A percentile compares a stretch with the other conserved stretches of the same genome.
Conservation (phyloP, 768 basidiomycete species). For the Phylloporus scabripes region DNA sequence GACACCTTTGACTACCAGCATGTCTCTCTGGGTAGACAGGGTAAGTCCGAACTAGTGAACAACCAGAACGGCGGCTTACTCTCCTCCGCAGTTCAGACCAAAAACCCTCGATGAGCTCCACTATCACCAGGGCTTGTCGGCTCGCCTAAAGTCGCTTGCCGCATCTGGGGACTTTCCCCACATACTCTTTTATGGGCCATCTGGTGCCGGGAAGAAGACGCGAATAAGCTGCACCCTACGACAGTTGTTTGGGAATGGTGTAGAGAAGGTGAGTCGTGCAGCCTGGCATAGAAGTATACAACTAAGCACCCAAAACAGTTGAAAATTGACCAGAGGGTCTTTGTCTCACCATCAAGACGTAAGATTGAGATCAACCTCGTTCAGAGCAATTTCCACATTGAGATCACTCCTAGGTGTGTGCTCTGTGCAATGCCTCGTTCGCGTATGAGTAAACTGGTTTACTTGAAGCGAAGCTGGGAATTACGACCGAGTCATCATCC, state of each 20-base stretch:
- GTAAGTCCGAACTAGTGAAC: conserved; percentile 1
- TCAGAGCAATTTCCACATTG: conserved; percentile 96
- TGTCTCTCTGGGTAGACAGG: conserved; percentile 70
- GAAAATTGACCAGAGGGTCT: conserved; percentile 96
- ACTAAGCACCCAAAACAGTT: conserved; percentile 47
- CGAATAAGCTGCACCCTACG: conserved; percentile 84
- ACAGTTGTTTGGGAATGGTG: conserved; percentile 86
- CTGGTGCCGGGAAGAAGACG: conserved; percentile 97
- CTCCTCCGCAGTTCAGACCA: conserved; percentile 68
- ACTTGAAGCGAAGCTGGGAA: conserved; percentile 83
- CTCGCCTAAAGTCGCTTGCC: conserved; percentile 74
- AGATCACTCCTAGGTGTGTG: conserved; percentile 89
- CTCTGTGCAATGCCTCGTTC: not conserved
- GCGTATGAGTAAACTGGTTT: conserved; percentile 1
- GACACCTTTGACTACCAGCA: conserved; percentile 20
- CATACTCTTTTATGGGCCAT: conserved; percentile 95
- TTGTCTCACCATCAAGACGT: conserved; percentile 87
- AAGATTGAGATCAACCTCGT: conserved; percentile 97
- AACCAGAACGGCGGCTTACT: conserved; percentile 1
- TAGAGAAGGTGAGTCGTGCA: conserved; percentile 70
- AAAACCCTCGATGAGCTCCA: conserved; percentile 78
- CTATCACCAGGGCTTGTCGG: conserved; percentile 80
- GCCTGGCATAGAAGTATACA: not conserved
- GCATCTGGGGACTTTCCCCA: conserved; percentile 94
- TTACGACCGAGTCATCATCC: conserved; percentile 91